Evolutionary conservation across 176 grass and related monocot genomes (phyloP).

Genomic region (Aegilops speltoides): DNA sequence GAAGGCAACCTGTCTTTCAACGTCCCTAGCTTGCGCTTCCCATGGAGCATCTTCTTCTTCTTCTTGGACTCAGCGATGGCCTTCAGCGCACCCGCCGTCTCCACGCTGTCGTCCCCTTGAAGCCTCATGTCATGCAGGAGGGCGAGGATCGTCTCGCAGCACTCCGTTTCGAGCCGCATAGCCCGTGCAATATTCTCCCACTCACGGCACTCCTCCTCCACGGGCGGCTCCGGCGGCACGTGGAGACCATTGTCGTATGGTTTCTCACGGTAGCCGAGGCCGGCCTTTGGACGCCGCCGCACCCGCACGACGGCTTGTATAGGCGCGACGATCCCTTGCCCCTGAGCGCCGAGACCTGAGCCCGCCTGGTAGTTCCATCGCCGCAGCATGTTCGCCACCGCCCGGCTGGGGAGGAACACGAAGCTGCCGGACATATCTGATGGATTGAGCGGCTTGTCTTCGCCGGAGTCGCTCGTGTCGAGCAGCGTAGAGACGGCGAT

Average conservation of each 20-base stretch:
- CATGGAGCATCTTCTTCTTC: background rate
- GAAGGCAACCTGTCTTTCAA: conserved; percentile 52
- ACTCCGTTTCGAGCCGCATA: background rate
- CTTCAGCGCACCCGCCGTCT: background rate
- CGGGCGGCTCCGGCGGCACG: background rate
- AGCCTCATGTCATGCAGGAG: background rate
- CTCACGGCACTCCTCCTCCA: background rate
- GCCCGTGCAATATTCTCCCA: background rate
- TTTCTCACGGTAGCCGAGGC: background rate
- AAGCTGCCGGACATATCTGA: background rate
- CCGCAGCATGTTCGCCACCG: background rate
- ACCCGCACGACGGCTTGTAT: background rate
- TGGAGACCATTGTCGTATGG: background rate
- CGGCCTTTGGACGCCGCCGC: background rate
- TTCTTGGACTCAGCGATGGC: background rate
- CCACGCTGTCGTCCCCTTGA: background rate
- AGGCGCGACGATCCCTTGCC: background rate
- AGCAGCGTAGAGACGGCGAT: too few species aligned
- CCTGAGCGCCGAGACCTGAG: background rate
- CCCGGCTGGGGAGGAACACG: background rate
- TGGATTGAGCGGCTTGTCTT: background rate
- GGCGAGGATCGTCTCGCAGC: background rate
- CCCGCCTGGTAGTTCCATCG: background rate
- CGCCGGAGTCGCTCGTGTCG: too few species aligned
- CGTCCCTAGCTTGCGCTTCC: background rate